Percentiles rank a stretch among this genome's conserved stretches.
phyloP scores from a whole-genome alignment of 495 filamentous ascomycete genomes.

The Amniculicola lignicola region DNA sequence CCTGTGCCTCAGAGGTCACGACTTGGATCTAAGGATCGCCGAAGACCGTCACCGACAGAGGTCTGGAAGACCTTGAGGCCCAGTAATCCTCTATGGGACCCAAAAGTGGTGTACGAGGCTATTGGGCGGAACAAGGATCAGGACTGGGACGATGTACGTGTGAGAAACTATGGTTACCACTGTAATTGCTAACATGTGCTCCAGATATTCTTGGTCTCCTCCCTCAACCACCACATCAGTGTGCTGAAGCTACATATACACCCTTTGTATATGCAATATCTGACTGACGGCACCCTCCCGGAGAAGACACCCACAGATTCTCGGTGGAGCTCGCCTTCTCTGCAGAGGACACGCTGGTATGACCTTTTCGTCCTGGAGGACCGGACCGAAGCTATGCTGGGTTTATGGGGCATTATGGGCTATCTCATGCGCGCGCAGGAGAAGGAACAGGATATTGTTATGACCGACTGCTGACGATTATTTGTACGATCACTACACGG shows the following conservation, averaged over 20 bases:
- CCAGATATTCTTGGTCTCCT: slow-evolving; percentile 78
- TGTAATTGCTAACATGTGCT: not conserved
- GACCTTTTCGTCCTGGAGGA: slow-evolving; percentile 69
- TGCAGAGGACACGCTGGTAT: slow-evolving; percentile 73
- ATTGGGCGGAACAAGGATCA: slow-evolving; percentile 60
- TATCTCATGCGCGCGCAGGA: slow-evolving; percentile 59
- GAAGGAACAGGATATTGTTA: not conserved
- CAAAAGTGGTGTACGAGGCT: slow-evolving; percentile 65
- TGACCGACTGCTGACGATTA: not conserved
- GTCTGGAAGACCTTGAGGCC: slow-evolving; percentile 40
- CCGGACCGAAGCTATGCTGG: slow-evolving; percentile 64
- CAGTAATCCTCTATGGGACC: slow-evolving; percentile 64
- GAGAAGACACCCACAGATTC: slow-evolving; percentile 15
- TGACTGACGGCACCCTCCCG: slow-evolving; percentile 41
- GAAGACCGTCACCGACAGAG: slow-evolving; percentile 33
- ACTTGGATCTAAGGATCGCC: slow-evolving; percentile 15
- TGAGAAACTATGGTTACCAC: not conserved
- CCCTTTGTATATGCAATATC: slow-evolving; percentile 55
- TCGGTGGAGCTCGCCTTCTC: slow-evolving; percentile 46
- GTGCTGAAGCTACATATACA: slow-evolving; percentile 74
- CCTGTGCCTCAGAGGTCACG: slow-evolving; percentile 5
- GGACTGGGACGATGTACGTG: slow-evolving; percentile 56
- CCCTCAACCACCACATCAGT: slow-evolving; percentile 77
- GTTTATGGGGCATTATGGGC: slow-evolving; percentile 73
- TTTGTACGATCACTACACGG: no score